A percentile compares a stretch with the other conserved stretches of the same genome.
These are phyloP conservation scores for Nicotiana obtusifolia DNA, from an alignment of 257 asterid genomes.

Conservation along the genomic window DNA sequence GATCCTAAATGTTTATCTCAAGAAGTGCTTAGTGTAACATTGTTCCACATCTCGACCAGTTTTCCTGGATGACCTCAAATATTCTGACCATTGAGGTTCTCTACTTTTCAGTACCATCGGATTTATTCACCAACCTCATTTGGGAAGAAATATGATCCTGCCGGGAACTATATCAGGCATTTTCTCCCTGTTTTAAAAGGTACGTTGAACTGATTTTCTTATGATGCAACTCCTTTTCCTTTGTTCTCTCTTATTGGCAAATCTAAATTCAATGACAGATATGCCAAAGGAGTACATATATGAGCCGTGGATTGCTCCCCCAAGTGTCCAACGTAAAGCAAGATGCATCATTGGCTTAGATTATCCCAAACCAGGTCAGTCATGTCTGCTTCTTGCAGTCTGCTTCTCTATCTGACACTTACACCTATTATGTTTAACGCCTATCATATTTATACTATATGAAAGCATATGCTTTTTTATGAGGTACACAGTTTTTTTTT, in stretches of 20 bases:
- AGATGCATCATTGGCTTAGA: constrained; percentile 81
- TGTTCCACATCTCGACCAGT: not conserved
- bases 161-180: constrained; percentile 73
- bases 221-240: not conserved
- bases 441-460: not conserved
- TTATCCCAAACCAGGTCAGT: constrained; percentile 92
- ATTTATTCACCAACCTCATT: constrained; percentile 89
- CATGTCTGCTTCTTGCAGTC: not conserved
- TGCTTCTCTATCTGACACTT: not conserved
- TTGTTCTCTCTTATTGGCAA: not conserved
- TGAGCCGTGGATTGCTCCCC: constrained; percentile 96
- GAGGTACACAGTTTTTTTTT: not conserved
- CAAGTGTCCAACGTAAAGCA: constrained; percentile 70
- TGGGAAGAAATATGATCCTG: constrained; percentile 89
- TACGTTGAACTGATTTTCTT: constrained; percentile 18
- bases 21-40: not conserved
- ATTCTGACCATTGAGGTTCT: not conserved
- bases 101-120: constrained; percentile 61
- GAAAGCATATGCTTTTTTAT: not conserved
- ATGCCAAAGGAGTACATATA: constrained; percentile 96
- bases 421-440: not conserved
- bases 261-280: constrained; percentile 37
- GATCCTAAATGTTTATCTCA: not conserved
- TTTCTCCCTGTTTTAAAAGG: constrained; percentile 90
- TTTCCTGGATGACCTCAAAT: not conserved